These are phyloP conservation scores for Talaromyces thailandensis DNA, from an alignment of 495 filamentous ascomycete genomes.

Conservation along the genomic window DNA sequence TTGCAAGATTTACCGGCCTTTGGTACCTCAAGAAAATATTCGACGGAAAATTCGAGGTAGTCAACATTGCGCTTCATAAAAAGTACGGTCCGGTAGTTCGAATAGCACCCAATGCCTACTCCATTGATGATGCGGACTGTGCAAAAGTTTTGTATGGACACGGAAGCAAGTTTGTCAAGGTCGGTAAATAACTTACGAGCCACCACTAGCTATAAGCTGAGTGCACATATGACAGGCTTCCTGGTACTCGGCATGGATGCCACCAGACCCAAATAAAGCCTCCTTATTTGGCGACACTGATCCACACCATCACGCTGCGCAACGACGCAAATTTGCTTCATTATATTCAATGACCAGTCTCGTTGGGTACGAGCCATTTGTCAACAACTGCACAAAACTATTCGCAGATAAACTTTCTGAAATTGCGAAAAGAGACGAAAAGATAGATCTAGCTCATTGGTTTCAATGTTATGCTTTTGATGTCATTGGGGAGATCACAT, in stretches of 20 bases:
- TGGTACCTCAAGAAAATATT: not conserved
- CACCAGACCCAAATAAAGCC: not conserved
- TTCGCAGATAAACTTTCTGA: not conserved
- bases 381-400: not conserved
- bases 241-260: not conserved
- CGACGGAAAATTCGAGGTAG: not conserved
- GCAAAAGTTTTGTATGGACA: not conserved
- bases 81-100: not conserved
- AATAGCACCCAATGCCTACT: not conserved
- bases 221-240: too few species aligned
- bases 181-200: not conserved
- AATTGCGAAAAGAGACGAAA: not conserved
- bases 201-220: not conserved
- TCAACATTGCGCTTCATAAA: not conserved
- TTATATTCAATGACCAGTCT: not conserved
- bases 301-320: not conserved
- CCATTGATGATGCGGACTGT: not conserved
- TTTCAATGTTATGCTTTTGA: conserved; percentile 44
- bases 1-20: not conserved
- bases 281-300: not conserved
- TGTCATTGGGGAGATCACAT: conserved; percentile 50
- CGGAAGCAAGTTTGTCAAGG: not conserved
- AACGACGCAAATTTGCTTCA: not conserved
- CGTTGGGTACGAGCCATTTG: not conserved
- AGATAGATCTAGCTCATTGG: conserved; percentile 18